These are phyloP conservation scores for Ormosia semicastrata DNA, from an alignment of 306 rosid genomes.

Conservation along the genomic window DNA sequence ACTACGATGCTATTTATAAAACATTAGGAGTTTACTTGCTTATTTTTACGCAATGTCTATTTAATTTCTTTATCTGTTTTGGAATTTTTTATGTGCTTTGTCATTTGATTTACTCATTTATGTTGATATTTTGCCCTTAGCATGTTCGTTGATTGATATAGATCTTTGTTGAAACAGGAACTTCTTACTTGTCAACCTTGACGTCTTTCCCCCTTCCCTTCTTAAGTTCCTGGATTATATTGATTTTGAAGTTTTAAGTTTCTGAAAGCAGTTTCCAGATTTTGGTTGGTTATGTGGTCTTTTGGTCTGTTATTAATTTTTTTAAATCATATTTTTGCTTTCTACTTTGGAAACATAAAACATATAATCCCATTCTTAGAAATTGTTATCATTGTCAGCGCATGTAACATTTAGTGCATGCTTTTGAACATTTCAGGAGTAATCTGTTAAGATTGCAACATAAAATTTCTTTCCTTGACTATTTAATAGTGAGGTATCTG, in stretches of 20 bases:
- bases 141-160: neutral
- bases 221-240: neutral
- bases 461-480: slow-evolving; percentile 52
- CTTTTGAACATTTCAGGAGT: neutral
- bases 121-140: neutral
- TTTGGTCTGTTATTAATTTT: neutral
- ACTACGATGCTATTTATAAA: neutral
- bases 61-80: neutral
- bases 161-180: slow-evolving; percentile 17
- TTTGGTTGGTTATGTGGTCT: neutral
- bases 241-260: neutral
- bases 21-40: neutral
- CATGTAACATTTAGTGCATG: neutral
- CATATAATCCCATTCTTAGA: neutral
- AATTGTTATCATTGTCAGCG: neutral
- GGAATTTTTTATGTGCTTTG: neutral
- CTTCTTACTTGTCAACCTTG: neutral
- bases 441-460: neutral
- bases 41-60: neutral
- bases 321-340: neutral
- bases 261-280: neutral
- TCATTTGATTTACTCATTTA: neutral
- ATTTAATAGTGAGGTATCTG: slow-evolving; percentile 64
- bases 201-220: neutral
- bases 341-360: neutral